phyloP scores from a whole-genome alignment of 352 stramenopile species.

The Globisporangium echinulatum region DNA sequence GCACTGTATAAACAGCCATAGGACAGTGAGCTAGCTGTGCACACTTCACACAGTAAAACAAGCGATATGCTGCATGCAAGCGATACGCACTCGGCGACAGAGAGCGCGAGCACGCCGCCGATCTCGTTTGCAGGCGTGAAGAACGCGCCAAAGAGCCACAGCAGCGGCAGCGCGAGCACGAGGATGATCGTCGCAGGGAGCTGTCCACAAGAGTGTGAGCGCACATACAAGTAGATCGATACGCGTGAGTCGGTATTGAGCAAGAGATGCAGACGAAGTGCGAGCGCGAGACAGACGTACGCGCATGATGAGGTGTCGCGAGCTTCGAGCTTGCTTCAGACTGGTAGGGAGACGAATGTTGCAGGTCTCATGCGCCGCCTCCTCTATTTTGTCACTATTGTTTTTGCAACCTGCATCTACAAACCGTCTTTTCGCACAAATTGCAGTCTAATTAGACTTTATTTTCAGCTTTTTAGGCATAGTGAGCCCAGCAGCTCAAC shows the following conservation, averaged over 20 bases:
- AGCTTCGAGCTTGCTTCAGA: not conserved
- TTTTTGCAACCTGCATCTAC: not conserved
- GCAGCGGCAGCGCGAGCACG: constrained; percentile 49
- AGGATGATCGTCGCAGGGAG: constrained; percentile 63
- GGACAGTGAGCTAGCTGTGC: not conserved
- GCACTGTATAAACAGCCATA: constrained; percentile 29
- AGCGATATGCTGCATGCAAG: not conserved
- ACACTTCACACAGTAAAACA: not conserved
- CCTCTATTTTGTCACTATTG: not conserved
- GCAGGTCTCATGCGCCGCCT: not conserved
- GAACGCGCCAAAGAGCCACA: constrained; percentile 67
- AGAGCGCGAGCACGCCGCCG: constrained; percentile 67
- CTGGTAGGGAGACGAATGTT: not conserved
- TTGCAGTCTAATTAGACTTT: not conserved
- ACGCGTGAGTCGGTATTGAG: not conserved
- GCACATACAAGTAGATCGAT: not conserved
- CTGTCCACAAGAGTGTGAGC: constrained; percentile 18
- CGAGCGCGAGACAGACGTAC: not conserved
- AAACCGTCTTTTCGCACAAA: not conserved
- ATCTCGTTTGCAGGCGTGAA: constrained; percentile 67
- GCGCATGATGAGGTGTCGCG: not conserved
- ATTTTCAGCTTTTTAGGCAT: not conserved
- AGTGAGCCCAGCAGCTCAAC: not conserved
- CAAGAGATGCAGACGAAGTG: not conserved
- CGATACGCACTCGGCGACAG: constrained; percentile 62